Conservation (phyloP, 768 basidiomycete species). For the Amanita polypyramis region DNA sequence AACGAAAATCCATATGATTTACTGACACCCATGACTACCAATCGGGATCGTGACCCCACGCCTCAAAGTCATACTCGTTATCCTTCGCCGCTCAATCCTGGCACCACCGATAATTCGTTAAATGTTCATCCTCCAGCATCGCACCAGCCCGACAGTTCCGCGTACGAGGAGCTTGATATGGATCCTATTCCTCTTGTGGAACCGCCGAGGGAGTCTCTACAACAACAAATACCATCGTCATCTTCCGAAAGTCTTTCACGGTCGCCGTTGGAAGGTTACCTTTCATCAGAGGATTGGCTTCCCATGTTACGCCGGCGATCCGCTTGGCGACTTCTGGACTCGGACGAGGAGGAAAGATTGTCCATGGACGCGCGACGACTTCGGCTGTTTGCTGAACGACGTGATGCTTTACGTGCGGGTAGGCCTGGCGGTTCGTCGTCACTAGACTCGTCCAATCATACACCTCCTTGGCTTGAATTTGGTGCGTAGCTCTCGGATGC, state of each 20-base stretch:
- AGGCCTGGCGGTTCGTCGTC: neutral
- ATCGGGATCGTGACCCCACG: neutral
- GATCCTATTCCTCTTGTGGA: neutral
- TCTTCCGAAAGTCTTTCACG: conserved; percentile 5
- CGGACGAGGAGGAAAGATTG: conserved; percentile 5
- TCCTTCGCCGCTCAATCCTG: neutral
- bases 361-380: neutral
- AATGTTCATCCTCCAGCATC: neutral
- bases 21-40: neutral
- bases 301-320: conserved; percentile 2
- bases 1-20: neutral
- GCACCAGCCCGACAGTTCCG: neutral
- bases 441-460: neutral
- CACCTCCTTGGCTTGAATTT: conserved; percentile 1
- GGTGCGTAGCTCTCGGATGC: neutral
- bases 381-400: conserved; percentile 1
- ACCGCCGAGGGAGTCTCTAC: neutral
- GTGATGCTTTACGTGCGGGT: neutral
- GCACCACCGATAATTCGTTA: neutral
- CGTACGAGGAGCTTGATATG: neutral
- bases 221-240: conserved; percentile 4
- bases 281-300: conserved; percentile 6
- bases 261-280: conserved; percentile 1
- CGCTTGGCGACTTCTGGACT: conserved; percentile 7
- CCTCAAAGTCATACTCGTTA: neutral